phyloP scores from a whole-genome alignment of 1,284 basidiomycete species.

The Moniliella sp. region DNA sequence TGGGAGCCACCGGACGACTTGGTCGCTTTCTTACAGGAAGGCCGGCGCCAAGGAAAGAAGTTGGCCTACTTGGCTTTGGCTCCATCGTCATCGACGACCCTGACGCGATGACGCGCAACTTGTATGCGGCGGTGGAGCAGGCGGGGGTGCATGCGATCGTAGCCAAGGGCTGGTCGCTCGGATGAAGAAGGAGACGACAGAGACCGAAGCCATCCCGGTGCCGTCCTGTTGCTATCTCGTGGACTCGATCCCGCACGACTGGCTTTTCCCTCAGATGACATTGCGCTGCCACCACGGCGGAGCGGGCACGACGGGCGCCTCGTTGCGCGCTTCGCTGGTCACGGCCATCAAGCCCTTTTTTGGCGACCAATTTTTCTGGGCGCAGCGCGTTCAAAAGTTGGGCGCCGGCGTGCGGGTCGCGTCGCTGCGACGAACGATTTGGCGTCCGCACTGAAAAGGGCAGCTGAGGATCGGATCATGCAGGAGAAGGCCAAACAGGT shows the following conservation, averaged over 20 bases:
- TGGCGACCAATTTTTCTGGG: slow-evolving; percentile 32
- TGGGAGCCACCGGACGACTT: slow-evolving; percentile 66
- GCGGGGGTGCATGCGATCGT: slow-evolving; percentile 24
- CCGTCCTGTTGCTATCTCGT: slow-evolving; percentile 30
- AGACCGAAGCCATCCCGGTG: slow-evolving; percentile 10
- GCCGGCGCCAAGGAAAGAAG: slow-evolving; percentile 55
- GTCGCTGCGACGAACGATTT: slow-evolving; percentile 5
- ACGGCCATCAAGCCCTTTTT: slow-evolving; percentile 28
- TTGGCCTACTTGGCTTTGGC: slow-evolving; percentile 92
- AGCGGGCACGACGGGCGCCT: slow-evolving; percentile 44
- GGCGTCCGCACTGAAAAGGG: slow-evolving; percentile 9
- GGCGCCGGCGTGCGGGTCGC: slow-evolving; percentile 14
- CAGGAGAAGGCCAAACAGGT: slow-evolving; percentile 18
- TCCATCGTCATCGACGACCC: slow-evolving; percentile 42
- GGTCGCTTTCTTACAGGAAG: slow-evolving; percentile 56
- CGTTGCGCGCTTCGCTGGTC: slow-evolving; percentile 17
- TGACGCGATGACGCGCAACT: slow-evolving; percentile 2
- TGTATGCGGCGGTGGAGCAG: slow-evolving; percentile 11
- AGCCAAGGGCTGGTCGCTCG: slow-evolving; percentile 22
- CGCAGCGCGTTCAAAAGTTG: slow-evolving; percentile 14
- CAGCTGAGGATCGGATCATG: slow-evolving; percentile 14
- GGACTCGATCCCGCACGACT: slow-evolving; percentile 20
- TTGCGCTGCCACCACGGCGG: slow-evolving; percentile 43
- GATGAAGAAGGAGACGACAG: slow-evolving; percentile 4
- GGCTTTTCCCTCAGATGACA: slow-evolving; percentile 10